Evolutionary conservation across 2,329 filamentous ascomycete genomes (phyloP), one percentile per base, ranked within the genome.

Genomic region (Aspergillus niger): DNA sequence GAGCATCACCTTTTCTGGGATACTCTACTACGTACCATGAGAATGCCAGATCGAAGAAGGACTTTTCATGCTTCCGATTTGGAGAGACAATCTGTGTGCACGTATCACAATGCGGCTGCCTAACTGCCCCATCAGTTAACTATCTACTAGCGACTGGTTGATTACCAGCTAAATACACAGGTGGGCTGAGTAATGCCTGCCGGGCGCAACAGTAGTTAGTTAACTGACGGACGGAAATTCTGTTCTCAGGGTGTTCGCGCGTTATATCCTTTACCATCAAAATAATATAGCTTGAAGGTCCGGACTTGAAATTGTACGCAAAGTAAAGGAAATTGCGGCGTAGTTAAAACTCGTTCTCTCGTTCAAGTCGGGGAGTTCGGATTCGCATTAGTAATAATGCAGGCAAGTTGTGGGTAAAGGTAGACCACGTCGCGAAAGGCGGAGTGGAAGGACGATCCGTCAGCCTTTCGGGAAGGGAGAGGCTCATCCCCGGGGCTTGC

Each of bases 51-150:
- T 10, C 8, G 22, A 20, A 8, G 22, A 20, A 8, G 47, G 11
- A 50, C 26, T 28, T 50, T 32, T 30, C 47, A n/a, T 11, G 26
- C 26, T 30, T 28, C 20, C 41, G 20, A 13, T 7, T 44, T 44
- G 41, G 47, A 22, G 47, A 30, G 26, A 36, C 32, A 24, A 50
- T 5, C 41, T 20, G 13, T 15, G 24, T 44, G 52, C 22, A 32
- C 24, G 52, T 15, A 30, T 55, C 22, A 30, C 26, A 55, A 47
- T 47, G 26, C 39, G 53, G 53, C 53, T 55, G 39, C 53, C 53
- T 55, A 55, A 39, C 41, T 15, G 24, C 15, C 24, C 36, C 38
- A 52, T 32, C 15, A 52, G 20, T 38, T 38, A 20, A 20, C 20
- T 20, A 20, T 20, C 20, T 20, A 20, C 20, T 20, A 24, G 20